phyloP scores from a whole-genome alignment of 352 stramenopile genomes.

The Blastocystis sp. region DNA sequence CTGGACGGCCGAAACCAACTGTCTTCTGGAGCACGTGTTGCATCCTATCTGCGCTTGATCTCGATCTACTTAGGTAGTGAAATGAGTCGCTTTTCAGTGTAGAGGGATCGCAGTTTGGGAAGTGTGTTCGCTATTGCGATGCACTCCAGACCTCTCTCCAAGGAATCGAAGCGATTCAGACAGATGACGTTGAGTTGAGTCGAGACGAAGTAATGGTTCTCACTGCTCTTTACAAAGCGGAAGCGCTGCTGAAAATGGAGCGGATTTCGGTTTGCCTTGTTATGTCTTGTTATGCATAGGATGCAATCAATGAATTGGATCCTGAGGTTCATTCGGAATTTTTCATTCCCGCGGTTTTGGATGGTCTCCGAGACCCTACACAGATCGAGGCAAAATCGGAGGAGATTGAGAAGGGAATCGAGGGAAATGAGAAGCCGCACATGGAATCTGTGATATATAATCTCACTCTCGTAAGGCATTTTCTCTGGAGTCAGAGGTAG shows the following conservation, averaged over 20 bases:
- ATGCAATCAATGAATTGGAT: not conserved
- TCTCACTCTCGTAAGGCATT: not conserved
- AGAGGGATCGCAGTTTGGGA: not conserved
- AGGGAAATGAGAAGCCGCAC: not conserved
- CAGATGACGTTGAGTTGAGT: not conserved
- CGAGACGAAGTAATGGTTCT: not conserved
- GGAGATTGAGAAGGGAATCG: not conserved
- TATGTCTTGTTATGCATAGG: not conserved
- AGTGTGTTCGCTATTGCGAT: not conserved
- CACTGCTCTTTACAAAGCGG: not conserved
- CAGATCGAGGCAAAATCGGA: not conserved
- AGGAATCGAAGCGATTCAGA: not conserved
- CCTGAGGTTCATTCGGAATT: not conserved
- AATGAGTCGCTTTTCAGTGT: not conserved
- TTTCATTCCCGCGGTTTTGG: not conserved
- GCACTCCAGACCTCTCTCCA: not conserved
- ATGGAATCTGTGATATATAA: conserved; percentile 28
- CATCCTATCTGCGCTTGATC: not conserved
- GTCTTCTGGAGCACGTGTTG: not conserved
- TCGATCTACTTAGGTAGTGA: not conserved
- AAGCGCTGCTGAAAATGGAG: not conserved
- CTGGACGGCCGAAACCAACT: not conserved
- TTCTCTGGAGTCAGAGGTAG: not conserved
- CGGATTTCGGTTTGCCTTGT: not conserved
- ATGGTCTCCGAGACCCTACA: not conserved